Base-by-base conservation (phyloP, 345 rosid genomes). In the Hibiscus syriacus region DNA sequence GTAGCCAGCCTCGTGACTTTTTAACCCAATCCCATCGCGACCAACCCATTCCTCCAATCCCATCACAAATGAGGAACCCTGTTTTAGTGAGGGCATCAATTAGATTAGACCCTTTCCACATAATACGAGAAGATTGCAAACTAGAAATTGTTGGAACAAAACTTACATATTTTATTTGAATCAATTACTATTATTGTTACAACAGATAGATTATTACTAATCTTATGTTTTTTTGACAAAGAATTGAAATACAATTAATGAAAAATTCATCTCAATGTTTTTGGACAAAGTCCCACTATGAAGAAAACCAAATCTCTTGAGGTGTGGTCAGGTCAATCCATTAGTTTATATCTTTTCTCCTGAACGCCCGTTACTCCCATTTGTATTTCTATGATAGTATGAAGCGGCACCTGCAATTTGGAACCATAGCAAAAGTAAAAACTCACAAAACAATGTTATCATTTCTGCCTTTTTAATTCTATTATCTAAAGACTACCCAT, bases 311-410 rank as follows among this genome's bases (percentile, higher is more conserved):
- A 13, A 36, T 13, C 36, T 34, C 72, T 68, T 41, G 27, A 41
- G 20, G 11, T 8, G 3, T 8, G 10, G 38, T 81, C 80, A 94
- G 10, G 38, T 81, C 80, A 94, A 78, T 95, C 97, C 99, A 95
- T 95, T 82, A 95, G 98, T 73, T 92, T 91, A 80, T 95, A 92
- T 69, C 98, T 80, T 80, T 95, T 95, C 87, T 95, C 99, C 73
- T 95, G 98, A 64, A 95, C 97, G 2, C 99, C 99, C 0, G 99
- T 80, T 55, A 95, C 99, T 69, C 99, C 99, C 99, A 95, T 95
- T 68, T 92, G 98, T 80, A 95, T 95, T 87, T 95, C 99, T 73
- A 95, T 95, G 73, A 95, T 92, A 0, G 99, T 92, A 76, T 95
- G 99, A 54, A 92, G 97, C 3, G 99, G 99, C 80, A 87, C 80